phyloP scores from a whole-genome alignment of 352 stramenopile genomes.

The Pythium grandisporangium region DNA sequence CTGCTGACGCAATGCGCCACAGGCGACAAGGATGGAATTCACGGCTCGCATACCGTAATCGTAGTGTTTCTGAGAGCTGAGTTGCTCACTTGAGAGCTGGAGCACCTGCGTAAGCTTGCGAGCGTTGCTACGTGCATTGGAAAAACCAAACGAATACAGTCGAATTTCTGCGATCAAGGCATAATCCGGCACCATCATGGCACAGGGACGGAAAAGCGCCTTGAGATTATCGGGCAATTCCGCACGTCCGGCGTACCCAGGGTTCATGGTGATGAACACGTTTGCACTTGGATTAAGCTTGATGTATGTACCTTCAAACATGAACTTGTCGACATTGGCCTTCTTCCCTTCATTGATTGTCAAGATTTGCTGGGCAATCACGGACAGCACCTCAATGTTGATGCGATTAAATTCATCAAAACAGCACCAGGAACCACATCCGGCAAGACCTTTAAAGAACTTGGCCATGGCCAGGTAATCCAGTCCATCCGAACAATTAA shows the following conservation, averaged over 20 bases:
- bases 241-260: conserved; percentile 84
- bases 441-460: conserved; percentile 83
- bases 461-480: conserved; percentile 85
- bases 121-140: conserved; percentile 81
- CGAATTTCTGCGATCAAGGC: conserved; percentile 89
- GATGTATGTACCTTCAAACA: conserved; percentile 80
- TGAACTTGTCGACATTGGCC: conserved; percentile 61
- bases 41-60: conserved; percentile 95
- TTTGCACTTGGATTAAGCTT: conserved; percentile 86
- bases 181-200: conserved; percentile 87
- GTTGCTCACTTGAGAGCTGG: conserved; percentile 90
- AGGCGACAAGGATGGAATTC: conserved; percentile 91
- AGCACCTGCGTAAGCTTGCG: conserved; percentile 92
- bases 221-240: conserved; percentile 86
- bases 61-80: conserved; percentile 93
- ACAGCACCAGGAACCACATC: conserved; percentile 75
- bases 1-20: conserved; percentile 87
- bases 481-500: conserved; percentile 77
- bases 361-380: conserved; percentile 82
- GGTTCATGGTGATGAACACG: conserved; percentile 86
- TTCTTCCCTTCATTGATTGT: conserved; percentile 74
- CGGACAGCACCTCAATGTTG: conserved; percentile 22
- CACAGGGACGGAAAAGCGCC: conserved; percentile 74
- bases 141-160: conserved; percentile 91
- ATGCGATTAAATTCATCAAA: conserved; percentile 89